Base-by-base conservation (phyloP, 192 early-diverging fungal genomes). In the Entomortierella beljakovae region DNA sequence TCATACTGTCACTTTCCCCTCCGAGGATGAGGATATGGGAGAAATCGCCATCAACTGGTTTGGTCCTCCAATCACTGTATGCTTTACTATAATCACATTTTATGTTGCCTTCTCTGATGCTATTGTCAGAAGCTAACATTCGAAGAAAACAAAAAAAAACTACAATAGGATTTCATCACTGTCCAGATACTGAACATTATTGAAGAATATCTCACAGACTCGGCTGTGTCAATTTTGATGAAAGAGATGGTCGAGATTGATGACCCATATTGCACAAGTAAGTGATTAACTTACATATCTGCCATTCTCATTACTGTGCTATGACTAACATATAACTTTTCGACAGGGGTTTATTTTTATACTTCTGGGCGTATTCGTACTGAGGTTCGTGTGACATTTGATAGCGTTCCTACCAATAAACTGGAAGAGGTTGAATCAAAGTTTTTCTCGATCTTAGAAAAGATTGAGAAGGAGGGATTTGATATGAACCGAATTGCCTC, bases 241-340 rank as follows among this genome's bases (percentile, higher is more conserved):
- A 88, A 85, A 38, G 84, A 88, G 54, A 88, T 90, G 83, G 88
- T 90, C 16, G 88, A 90, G 63, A 87, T 84, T 37, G 84, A 85
- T 54, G 85, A 88, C 35, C 85, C 88, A 20, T 77, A 87, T n/a
- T 88, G 87, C 62, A 90, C 88, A 61, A 77, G 84, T 88, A 71
- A 59, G 62, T 35, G 2, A 0, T n/a, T 64, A 37, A 23, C n/a
- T n/a, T n/a, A n/a, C n/a, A n/a, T n/a, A n/a, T n/a, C n/a, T n/a
- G n/a, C n/a, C n/a, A n/a, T n/a, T n/a, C n/a, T n/a, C n/a, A n/a
- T n/a, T n/a, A n/a, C n/a, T n/a, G n/a, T n/a, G n/a, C n/a, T n/a
- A n/a, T n/a, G n/a, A n/a, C 48, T 54, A 22, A 25, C 35, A 35
- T 5, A 35, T 31, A 8, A 7, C 43, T 20, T 52, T n/a, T 29